These are phyloP conservation scores for Rosa hybrid DNA, from an alignment of 331 rosid species.

Conservation along the genomic window DNA sequence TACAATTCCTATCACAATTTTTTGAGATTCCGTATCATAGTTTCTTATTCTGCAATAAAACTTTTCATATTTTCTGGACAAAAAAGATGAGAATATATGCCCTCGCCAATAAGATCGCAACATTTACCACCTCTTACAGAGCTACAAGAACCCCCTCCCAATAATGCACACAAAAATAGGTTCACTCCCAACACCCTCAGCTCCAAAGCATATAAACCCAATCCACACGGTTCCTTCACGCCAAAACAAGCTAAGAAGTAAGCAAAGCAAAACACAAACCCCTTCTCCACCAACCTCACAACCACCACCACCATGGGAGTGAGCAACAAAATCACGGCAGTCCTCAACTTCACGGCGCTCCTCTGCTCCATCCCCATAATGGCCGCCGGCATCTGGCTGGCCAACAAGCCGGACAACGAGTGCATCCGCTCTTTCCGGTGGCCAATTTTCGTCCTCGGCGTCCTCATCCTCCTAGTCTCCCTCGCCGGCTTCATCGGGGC, in stretches of 20 bases:
- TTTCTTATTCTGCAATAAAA: neutral
- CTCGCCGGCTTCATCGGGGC: conserved; percentile 85
- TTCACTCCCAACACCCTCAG: neutral
- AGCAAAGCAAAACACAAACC: neutral
- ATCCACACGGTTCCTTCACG: neutral
- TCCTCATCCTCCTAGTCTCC: conserved; percentile 59
- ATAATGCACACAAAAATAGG: neutral
- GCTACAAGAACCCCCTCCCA: neutral
- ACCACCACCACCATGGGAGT: conserved; percentile 52
- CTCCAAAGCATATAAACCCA: neutral
- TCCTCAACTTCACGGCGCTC: conserved; percentile 64
- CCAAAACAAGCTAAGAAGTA: neutral
- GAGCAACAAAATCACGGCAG: conserved; percentile 79
- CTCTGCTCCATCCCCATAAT: conserved; percentile 73
- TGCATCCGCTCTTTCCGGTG: conserved; percentile 73
- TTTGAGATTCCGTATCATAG: no score
- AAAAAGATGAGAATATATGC: neutral
- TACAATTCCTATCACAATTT: no score
- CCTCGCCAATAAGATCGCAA: neutral
- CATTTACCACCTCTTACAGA: neutral
- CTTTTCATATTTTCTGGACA: neutral
- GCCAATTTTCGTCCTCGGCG: conserved; percentile 68
- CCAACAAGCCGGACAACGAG: conserved; percentile 76
- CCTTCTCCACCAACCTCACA: neutral
- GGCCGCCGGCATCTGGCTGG: conserved; percentile 81